These are phyloP conservation scores for Eucalyptus rudis DNA, from an alignment of 345 rosid genomes.

Conservation along the genomic window DNA sequence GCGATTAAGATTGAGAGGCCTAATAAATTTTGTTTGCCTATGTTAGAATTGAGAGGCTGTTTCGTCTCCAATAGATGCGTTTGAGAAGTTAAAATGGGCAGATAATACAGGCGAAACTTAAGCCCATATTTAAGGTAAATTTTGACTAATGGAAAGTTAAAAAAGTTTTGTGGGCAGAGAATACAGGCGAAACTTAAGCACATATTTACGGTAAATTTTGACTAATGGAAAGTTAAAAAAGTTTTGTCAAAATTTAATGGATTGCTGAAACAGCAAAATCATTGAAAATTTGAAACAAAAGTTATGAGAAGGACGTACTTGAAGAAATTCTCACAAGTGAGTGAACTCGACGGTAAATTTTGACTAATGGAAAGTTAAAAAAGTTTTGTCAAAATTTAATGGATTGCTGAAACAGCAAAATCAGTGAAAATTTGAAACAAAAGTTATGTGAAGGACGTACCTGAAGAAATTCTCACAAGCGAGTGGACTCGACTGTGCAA, in stretches of 20 bases:
- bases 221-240: background rate
- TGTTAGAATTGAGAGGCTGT: background rate
- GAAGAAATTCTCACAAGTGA: background rate
- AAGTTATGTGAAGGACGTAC: no score
- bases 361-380: no score
- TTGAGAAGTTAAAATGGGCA: background rate
- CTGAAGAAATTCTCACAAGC: no score
- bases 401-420: no score
- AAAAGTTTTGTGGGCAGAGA: no score
- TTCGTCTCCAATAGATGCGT: background rate
- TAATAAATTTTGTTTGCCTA: background rate
- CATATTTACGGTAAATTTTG: no score
- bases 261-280: background rate
- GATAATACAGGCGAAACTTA: background rate
- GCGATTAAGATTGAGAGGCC: background rate
- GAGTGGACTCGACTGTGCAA: background rate
- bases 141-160: background rate
- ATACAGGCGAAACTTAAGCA: no score
- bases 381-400: no score
- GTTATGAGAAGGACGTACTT: background rate
- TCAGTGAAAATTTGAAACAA: no score
- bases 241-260: background rate
- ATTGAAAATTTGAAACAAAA: background rate
- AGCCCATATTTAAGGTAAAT: background rate
- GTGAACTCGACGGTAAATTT: no score